Evolutionary conservation across 2,329 filamentous ascomycete species (phyloP), one percentile per base, ranked within the genome.

Genomic region (Claviceps purpurea): DNA sequence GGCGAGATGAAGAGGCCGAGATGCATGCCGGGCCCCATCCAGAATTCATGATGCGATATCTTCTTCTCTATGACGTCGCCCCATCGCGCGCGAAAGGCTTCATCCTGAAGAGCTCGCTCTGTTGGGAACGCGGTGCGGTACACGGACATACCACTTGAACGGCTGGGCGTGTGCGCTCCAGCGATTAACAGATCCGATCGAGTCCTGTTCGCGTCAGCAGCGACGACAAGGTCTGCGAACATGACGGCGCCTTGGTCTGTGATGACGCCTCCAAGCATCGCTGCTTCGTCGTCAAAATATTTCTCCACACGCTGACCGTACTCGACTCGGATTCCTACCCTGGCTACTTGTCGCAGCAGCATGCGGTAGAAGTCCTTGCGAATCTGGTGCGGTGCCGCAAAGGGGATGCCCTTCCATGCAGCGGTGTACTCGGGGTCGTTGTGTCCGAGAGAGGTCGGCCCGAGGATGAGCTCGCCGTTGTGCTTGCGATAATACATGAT

Each of bases 141-240:
- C 24, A 53, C 42, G 1, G 52, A 46, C 48, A 50, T 50, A 34
- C 52, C 52, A 14, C 48, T 53, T n/a, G 52, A 43, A 2, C 20
- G 18, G 2, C 13, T 18, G 2, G 18, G 11, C 2, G 37, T 14
- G 24, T 41, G 42, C 2, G 13, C 16, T 5, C 48, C 48, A 1
- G 43, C 34, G 3, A 50, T 42, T 16, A 53, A 18, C 14, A 43
- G 10, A 10, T 48, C 30, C 0, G 54, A 55, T 7, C 50, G 48
- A 8, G 54, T 50, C 8, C 41, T 49, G 37, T 52, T 37, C 7
- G 52, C 54, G 18, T 57, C 56, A 4, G 55, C 53, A 22, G 56
- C 55, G 16, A 57, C 49, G 3, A 57, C 48, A 1, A 57, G 20
- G 26, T 56, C 51, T 2, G 52, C 56, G 0, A 49, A 22, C 38